A percentile compares a stretch with the other conserved stretches of the same genome.
Conservation (phyloP, 176 grass and related monocot genomes). For the Aegilops bicornis region DNA sequence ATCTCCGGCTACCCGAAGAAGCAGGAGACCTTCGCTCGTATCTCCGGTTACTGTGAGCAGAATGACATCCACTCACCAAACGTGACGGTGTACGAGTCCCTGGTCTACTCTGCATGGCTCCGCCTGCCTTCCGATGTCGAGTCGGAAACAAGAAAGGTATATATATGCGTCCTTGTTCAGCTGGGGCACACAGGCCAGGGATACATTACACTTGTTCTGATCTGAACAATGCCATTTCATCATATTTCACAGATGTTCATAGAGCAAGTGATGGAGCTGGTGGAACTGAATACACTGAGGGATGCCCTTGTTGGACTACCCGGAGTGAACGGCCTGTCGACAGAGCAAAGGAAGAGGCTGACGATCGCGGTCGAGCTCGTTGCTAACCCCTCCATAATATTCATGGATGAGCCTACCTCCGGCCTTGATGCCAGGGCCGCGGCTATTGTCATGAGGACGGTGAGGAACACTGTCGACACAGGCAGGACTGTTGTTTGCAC, state of each 20-base stretch:
- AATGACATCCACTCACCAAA: conserved; percentile 74
- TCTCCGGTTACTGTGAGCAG: conserved; percentile 69
- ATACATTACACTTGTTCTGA: neutral
- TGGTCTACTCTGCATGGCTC: conserved; percentile 58
- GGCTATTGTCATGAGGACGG: conserved; percentile 68
- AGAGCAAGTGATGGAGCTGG: conserved; percentile 63
- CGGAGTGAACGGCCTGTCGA: conserved; percentile 57
- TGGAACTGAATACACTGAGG: conserved; percentile 55
- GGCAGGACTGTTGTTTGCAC: conserved; percentile 71
- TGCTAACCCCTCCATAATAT: conserved; percentile 73
- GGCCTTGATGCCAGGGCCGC: conserved; percentile 65
- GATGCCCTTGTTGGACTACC: conserved; percentile 61
- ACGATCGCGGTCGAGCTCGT: conserved; percentile 65
- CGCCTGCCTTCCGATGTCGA: conserved; percentile 48
- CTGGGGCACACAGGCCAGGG: neutral
- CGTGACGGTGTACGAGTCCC: conserved; percentile 58
- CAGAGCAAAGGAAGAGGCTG: conserved; percentile 64
- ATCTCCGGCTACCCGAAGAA: conserved; percentile 70
- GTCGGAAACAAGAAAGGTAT: conserved; percentile 59
- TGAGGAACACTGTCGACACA: conserved; percentile 64
- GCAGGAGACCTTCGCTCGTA: conserved; percentile 59
- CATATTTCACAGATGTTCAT: conserved; percentile 56
- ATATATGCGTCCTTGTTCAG: neutral
- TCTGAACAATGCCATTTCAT: neutral
- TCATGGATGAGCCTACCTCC: conserved; percentile 80